phyloP scores from a whole-genome alignment of 192 early-diverging fungal species.

The Backusella macrospora region DNA sequence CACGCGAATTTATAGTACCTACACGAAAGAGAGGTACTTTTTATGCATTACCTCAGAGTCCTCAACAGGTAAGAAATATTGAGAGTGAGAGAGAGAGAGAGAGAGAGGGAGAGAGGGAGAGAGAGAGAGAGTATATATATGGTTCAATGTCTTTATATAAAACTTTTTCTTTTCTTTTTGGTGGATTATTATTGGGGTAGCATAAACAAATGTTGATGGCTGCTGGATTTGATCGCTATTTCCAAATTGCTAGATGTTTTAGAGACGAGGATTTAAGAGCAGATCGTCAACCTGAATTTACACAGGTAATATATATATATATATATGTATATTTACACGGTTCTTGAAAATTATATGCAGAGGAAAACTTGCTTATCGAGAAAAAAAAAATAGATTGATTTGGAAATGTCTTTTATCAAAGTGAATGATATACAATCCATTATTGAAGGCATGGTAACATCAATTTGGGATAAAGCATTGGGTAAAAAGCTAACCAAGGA shows the following conservation, averaged over 20 bases:
- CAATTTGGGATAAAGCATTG: slow-evolving; percentile 63
- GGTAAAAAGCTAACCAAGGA: slow-evolving; percentile 51
- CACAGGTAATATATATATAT: slow-evolving; percentile 61
- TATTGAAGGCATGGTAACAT: slow-evolving; percentile 71
- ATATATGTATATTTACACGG: background rate
- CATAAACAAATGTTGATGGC: slow-evolving; percentile 90
- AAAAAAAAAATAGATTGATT: slow-evolving; percentile 65
- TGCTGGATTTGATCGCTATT: slow-evolving; percentile 88
- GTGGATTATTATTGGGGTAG: too few species aligned
- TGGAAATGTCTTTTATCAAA: slow-evolving; percentile 87
- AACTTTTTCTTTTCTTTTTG: too few species aligned
- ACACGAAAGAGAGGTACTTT: slow-evolving; percentile 74
- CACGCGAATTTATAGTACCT: slow-evolving; percentile 92
- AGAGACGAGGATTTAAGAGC: slow-evolving; percentile 86
- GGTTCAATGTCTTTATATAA: background rate
- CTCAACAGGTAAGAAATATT: slow-evolving; percentile 69
- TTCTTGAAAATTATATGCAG: background rate
- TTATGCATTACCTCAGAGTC: slow-evolving; percentile 90
- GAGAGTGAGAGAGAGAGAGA: too few species aligned
- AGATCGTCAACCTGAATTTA: slow-evolving; percentile 94
- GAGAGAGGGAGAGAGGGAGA: too few species aligned
- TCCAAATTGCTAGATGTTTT: slow-evolving; percentile 91
- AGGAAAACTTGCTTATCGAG: too few species aligned
- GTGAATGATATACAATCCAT: slow-evolving; percentile 70
- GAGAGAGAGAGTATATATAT: background rate